Conservation (phyloP, 2,329 filamentous ascomycete species). For the Ceratocystis papillata region DNA sequence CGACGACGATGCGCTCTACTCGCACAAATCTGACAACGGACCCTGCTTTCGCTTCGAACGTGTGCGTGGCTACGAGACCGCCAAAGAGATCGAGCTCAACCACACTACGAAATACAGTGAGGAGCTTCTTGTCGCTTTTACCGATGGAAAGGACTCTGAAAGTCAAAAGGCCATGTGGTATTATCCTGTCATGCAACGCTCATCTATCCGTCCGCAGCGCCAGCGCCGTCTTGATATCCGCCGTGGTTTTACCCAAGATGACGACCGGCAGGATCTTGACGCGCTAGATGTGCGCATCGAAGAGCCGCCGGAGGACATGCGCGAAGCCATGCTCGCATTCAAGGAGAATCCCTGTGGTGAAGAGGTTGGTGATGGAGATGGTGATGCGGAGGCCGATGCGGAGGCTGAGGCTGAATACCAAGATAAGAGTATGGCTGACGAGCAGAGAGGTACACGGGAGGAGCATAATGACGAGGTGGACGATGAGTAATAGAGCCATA, state of each 20-base stretch:
- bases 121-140: constrained; percentile 50
- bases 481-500: constrained; percentile 1
- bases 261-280: constrained; percentile 42
- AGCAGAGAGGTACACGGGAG: constrained; percentile 26
- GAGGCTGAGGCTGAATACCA: constrained; percentile 26
- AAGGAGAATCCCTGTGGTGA: constrained; percentile 42
- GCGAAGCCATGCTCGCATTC: constrained; percentile 42
- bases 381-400: constrained; percentile 26
- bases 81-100: constrained; percentile 46
- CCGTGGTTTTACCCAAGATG: constrained; percentile 37
- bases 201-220: constrained; percentile 50
- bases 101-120: constrained; percentile 52
- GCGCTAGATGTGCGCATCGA: constrained; percentile 46
- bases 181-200: constrained; percentile 57
- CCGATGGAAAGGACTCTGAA: constrained; percentile 42
- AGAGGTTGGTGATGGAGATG: constrained; percentile 28
- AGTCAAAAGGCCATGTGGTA: constrained; percentile 49
- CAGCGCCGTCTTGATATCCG: constrained; percentile 52
- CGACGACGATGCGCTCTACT: constrained; percentile 46
- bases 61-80: constrained; percentile 54
- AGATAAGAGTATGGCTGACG: constrained; percentile 29
- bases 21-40: constrained; percentile 37
- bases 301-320: constrained; percentile 46
- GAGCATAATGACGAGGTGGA: constrained; percentile 17
- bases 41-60: constrained; percentile 51